Conservation (phyloP, 805 yeast species). For the Pichia kluyveri region DNA sequence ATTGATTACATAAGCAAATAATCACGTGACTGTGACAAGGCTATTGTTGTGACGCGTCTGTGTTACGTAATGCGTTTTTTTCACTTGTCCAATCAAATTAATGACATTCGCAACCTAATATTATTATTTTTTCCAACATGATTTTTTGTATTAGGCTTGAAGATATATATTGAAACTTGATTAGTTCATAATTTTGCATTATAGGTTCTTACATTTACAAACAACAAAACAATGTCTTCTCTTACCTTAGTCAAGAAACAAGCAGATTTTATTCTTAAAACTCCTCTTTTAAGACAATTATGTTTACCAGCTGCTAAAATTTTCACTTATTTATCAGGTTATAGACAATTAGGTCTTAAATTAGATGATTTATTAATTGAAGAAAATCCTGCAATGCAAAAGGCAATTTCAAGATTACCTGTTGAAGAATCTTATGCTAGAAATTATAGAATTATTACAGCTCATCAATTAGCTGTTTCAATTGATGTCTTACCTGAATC, state of each 20-base stretch:
- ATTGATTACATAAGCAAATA: no score
- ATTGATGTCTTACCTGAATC: slow-evolving; percentile 78
- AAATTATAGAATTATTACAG: slow-evolving; percentile 84
- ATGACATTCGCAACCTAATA: background rate
- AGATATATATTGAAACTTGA: no score
- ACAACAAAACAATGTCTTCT: slow-evolving; percentile 34
- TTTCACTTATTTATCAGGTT: slow-evolving; percentile 72
- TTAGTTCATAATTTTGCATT: no score
- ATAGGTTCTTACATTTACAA: no score
- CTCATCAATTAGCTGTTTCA: slow-evolving; percentile 78
- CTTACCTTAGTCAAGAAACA: slow-evolving; percentile 63
- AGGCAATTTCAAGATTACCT: slow-evolving; percentile 83
- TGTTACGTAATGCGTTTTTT: no score
- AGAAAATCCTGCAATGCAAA: slow-evolving; percentile 80
- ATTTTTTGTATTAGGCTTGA: no score
- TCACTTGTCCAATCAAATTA: background rate
- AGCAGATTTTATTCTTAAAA: slow-evolving; percentile 70
- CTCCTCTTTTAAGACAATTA: slow-evolving; percentile 69
- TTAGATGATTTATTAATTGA: slow-evolving; percentile 82
- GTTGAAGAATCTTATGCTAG: slow-evolving; percentile 79
- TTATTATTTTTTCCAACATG: background rate
- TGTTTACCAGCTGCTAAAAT: slow-evolving; percentile 73
- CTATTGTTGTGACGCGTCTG: background rate
- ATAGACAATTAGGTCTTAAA: slow-evolving; percentile 90
- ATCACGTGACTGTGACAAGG: no score